Evolutionary conservation across 257 asterid genomes (phyloP), one percentile per base, ranked within the genome.

Genomic region (Knoxia roxburghii): DNA sequence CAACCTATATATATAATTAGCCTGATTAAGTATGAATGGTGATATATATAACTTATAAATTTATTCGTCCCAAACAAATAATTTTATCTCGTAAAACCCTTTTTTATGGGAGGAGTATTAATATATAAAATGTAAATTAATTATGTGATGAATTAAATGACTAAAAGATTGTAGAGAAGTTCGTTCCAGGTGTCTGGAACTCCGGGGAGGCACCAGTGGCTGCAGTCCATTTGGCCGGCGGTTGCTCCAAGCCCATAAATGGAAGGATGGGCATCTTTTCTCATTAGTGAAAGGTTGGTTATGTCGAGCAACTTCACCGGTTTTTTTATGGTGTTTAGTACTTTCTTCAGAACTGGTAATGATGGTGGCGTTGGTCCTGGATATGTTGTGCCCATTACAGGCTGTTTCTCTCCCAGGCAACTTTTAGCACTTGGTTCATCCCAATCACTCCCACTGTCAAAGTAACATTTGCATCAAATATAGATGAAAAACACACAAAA

Each of bases 201-300:
- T 51, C 97, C 97, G 0, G 96, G 87, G 29, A 92, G 76, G 52
- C 97, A 89, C 98, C 98, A 91, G 68, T 91, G 98, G 79, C 91
- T 92, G 74, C 97, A 92, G 66, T 92, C 98, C 83, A 80, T 79
- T 33, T 77, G 84, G 26, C 80, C 86, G 0, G 73, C 59, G 12
- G 49, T 71, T 17, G 83, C 78, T 0, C 76, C 77, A 3, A 84
- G 73, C 29, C 98, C 98, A 57, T 83, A 92, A 0, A 83, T 66
- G 3, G 98, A 92, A 71, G 98, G 97, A 51, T 92, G 98, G 1
- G 94, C 97, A 60, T 87, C 98, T 83, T 87, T 92, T 23, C 98
- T 74, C 69, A 92, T 39, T 50, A 87, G 72, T 4, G 97, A 87
- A 52, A 92, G 96, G 49, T 83, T 80, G 0, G 97, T 89, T 9